phyloP scores from a whole-genome alignment of 371 early-diverging fungal species.

The Scutellospora calospora region DNA sequence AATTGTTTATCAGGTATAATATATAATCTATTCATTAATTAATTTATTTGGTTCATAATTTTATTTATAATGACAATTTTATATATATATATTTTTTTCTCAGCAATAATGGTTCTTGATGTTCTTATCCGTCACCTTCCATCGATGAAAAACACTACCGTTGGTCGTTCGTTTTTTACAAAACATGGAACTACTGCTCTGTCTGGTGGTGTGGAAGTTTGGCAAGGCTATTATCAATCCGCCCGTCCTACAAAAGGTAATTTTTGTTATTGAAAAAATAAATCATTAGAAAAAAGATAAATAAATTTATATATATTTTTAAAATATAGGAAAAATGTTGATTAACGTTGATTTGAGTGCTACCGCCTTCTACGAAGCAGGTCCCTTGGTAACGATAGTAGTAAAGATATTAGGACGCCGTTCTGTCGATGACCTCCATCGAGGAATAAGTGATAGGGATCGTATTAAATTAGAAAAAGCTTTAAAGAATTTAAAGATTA shows the following conservation, averaged over 20 bases:
- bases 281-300: background rate
- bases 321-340: slow-evolving; percentile 59
- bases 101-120: slow-evolving; percentile 84
- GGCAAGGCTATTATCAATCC: slow-evolving; percentile 92
- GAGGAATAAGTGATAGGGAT: slow-evolving; percentile 65
- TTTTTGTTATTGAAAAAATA: background rate
- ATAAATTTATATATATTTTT: background rate
- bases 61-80: background rate
- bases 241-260: slow-evolving; percentile 74
- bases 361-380: slow-evolving; percentile 83
- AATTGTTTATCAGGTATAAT: slow-evolving; percentile 57
- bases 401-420: slow-evolving; percentile 69
- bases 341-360: slow-evolving; percentile 90
- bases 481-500: slow-evolving; percentile 74
- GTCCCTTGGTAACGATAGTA: slow-evolving; percentile 67
- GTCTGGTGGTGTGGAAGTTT: slow-evolving; percentile 85
- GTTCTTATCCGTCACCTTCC: slow-evolving; percentile 82
- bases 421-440: slow-evolving; percentile 68
- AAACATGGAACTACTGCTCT: slow-evolving; percentile 64
- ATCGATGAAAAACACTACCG: slow-evolving; percentile 69
- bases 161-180: slow-evolving; percentile 90
- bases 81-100: slow-evolving; percentile 9
- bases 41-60: background rate
- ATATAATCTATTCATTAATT: background rate
- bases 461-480: slow-evolving; percentile 69